phyloP scores from a whole-genome alignment of 257 asterid species.

The Rhazya stricta region DNA sequence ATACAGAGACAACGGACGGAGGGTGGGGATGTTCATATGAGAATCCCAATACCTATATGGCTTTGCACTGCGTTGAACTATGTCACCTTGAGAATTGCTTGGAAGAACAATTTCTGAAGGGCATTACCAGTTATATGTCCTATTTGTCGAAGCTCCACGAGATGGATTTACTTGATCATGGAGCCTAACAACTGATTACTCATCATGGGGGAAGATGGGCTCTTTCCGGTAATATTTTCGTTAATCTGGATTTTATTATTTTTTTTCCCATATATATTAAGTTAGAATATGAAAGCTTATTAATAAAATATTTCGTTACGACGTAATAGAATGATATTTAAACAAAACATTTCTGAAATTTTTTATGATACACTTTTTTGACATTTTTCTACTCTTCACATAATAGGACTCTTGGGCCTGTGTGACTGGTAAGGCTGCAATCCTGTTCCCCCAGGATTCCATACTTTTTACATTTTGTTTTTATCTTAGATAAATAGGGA shows the following conservation, averaged over 20 bases:
- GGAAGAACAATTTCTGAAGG: not conserved
- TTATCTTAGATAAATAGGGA: no score
- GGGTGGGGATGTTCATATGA: conserved; percentile 9
- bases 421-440: conserved; percentile 4
- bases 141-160: no score
- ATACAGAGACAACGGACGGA: not conserved
- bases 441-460: not conserved
- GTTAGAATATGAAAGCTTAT: no score
- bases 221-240: no score
- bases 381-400: no score
- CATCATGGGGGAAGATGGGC: not conserved
- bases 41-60: not conserved
- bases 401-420: not conserved
- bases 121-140: no score
- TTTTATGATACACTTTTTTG: not conserved
- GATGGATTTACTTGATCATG: conserved; percentile 1
- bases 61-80: not conserved
- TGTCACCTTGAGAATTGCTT: not conserved
- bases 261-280: no score
- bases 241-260: no score
- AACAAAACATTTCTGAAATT: not conserved
- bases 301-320: no score
- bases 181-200: not conserved
- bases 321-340: not conserved
- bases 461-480: no score